These are phyloP conservation scores for Leccinum solheimii DNA, from an alignment of 1,284 basidiomycete genomes.

Conservation along the genomic window DNA sequence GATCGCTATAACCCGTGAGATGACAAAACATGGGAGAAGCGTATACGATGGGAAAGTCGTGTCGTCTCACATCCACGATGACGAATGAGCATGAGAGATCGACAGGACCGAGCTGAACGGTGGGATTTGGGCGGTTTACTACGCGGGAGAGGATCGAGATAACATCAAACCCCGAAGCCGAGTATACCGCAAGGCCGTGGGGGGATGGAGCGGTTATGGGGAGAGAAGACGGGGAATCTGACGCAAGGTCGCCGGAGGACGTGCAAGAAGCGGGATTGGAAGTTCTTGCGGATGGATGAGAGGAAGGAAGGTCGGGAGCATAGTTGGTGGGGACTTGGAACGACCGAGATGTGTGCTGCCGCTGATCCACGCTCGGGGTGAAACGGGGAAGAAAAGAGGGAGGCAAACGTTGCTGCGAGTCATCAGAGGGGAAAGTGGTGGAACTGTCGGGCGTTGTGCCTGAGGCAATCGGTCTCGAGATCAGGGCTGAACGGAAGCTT, in stretches of 20 bases:
- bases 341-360: conserved; percentile 9
- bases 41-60: conserved; percentile 87
- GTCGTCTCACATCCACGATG: conserved; percentile 79
- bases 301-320: conserved; percentile 1
- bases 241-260: conserved; percentile 9
- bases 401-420: conserved; percentile 4
- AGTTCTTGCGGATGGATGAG: not conserved
- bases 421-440: not conserved
- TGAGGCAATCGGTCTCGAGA: conserved; percentile 14
- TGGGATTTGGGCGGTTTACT: conserved; percentile 72
- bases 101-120: conserved; percentile 83
- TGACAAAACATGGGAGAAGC: conserved; percentile 78
- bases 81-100: conserved; percentile 90
- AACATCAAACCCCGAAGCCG: conserved; percentile 87
- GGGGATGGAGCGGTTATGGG: conserved; percentile 24
- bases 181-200: conserved; percentile 66
- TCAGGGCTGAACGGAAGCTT: conserved; percentile 28
- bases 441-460: conserved; percentile 2
- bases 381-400: not conserved
- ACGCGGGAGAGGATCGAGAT: conserved; percentile 81
- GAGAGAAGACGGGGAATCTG: conserved; percentile 1
- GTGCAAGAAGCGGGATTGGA: conserved; percentile 8
- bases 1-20: conserved; percentile 81
- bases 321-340: not conserved
- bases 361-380: not conserved